Conservation (phyloP, 1,284 basidiomycete species). For the Trametes polyzona region DNA sequence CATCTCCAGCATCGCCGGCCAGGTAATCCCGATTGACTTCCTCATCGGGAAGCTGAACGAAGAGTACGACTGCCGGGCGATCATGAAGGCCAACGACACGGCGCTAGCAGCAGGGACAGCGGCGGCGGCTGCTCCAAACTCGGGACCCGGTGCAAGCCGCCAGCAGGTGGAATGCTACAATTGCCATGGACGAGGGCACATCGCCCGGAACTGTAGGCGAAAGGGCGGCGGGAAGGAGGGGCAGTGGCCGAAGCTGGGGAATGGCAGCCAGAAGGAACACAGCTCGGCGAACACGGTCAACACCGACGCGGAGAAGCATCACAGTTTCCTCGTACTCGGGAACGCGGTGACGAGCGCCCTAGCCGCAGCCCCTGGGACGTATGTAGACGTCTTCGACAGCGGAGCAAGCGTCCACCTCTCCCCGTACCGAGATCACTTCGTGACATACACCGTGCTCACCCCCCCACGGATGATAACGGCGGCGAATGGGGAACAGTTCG, state of each 20-base stretch:
- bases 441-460: conserved; percentile 26
- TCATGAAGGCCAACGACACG: not conserved
- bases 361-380: not conserved
- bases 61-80: not conserved
- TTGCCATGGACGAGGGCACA: conserved; percentile 31
- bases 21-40: conserved; percentile 24
- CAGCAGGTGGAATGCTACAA: conserved; percentile 24
- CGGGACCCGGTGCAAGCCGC: too few species aligned
- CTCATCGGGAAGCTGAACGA: conserved; percentile 8
- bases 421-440: conserved; percentile 31
- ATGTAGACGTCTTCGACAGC: conserved; percentile 38
- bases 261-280: conserved; percentile 1
- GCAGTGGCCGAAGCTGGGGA: conserved; percentile 14
- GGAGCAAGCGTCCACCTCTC: conserved; percentile 42
- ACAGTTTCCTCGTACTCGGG: not conserved
- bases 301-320: not conserved
- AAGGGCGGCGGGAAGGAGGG: conserved; percentile 29
- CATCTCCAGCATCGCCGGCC: conserved; percentile 19
- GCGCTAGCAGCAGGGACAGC: not conserved
- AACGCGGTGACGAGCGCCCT: not conserved
- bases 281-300: conserved; percentile 1
- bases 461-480: conserved; percentile 32
- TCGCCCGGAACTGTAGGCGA: conserved; percentile 26
- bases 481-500: conserved; percentile 36
- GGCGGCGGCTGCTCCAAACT: not conserved